Evolutionary conservation across 805 yeast species (phyloP).

Genomic region (Vanderwaltozyma tropicalis): DNA sequence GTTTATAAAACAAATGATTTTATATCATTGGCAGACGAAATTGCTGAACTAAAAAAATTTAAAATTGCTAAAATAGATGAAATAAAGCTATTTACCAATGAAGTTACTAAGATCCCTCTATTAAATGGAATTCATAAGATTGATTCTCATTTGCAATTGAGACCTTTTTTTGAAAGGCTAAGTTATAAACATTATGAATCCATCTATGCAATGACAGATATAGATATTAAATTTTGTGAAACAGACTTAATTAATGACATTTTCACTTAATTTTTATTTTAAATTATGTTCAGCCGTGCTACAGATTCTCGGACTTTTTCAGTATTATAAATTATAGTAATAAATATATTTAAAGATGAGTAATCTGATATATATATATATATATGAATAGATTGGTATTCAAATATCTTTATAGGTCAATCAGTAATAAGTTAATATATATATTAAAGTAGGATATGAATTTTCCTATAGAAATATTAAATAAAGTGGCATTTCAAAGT

Average conservation of each 20-base stretch:
- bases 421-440: too few relatives aligned
- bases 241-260: slow-evolving; percentile 53
- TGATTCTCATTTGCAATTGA: slow-evolving; percentile 16
- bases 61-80: slow-evolving; percentile 24
- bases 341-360: too few relatives aligned
- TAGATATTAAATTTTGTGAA: slow-evolving; percentile 39
- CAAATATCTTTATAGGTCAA: too few relatives aligned
- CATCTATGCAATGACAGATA: slow-evolving; percentile 40
- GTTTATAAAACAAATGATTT: slow-evolving; percentile 32
- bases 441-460: too few relatives aligned
- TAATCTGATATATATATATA: neutral
- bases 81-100: slow-evolving; percentile 12
- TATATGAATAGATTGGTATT: too few relatives aligned
- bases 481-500: slow-evolving; percentile 14
- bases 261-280: neutral
- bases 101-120: slow-evolving; percentile 20
- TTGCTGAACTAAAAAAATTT: slow-evolving; percentile 32
- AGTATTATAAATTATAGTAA: too few relatives aligned
- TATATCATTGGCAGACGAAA: slow-evolving; percentile 37
- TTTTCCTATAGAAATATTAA: slow-evolving; percentile 21
- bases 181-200: slow-evolving; percentile 30
- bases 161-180: slow-evolving; percentile 20
- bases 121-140: slow-evolving; percentile 20
- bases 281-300: too few relatives aligned
- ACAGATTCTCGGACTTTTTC: too few relatives aligned